Evolutionary conservation across 2,329 filamentous ascomycete species (phyloP), one percentile per base, ranked within the genome.

Genomic region (Ophiostoma sp.): DNA sequence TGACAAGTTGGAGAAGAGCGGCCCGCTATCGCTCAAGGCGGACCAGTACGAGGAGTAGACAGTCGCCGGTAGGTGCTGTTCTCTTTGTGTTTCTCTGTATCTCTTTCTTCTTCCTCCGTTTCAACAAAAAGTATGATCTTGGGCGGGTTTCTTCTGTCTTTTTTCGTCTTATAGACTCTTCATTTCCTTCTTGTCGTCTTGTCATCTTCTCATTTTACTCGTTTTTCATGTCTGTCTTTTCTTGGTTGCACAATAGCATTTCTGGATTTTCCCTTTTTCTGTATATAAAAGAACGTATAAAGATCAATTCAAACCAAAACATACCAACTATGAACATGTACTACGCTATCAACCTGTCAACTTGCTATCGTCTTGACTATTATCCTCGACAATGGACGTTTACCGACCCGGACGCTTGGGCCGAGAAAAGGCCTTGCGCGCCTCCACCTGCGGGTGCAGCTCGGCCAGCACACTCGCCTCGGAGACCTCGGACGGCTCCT

Each of bases 391-490:
- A 6, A 25, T 36, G 33, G 2, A 19, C 25, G 22, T 28, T 61
- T 70, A 88, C 84, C 91, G 85, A 50, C 93, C 93, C 5, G 93
- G 93, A 78, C 92, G 88, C 88, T 94, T 95, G 36, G 93, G 93
- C 80, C 93, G 88, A 78, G 88, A 90, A 82, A 96, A 96, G 0
- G 86, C 89, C 80, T 89, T 87, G 81, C 91, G 91, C 64, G 86
- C 84, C 80, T 91, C 88, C 55, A 86, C 86, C 81, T 89, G 89
- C 61, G 90, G 90, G 77, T 92, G 90, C 78, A 94, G 84, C 78
- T 94, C 92, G 7, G 87, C 87, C 75, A 88, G 79, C 45, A 96
- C 87, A 42, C 84, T 82, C 75, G 90, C 85, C 79, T 91, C 91
- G 0, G 89, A 92, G 74, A 96, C 88, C 82, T 95, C 93, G 73